Base-by-base conservation (phyloP, 1,284 basidiomycete species). In the Trichosporon sp. region DNA sequence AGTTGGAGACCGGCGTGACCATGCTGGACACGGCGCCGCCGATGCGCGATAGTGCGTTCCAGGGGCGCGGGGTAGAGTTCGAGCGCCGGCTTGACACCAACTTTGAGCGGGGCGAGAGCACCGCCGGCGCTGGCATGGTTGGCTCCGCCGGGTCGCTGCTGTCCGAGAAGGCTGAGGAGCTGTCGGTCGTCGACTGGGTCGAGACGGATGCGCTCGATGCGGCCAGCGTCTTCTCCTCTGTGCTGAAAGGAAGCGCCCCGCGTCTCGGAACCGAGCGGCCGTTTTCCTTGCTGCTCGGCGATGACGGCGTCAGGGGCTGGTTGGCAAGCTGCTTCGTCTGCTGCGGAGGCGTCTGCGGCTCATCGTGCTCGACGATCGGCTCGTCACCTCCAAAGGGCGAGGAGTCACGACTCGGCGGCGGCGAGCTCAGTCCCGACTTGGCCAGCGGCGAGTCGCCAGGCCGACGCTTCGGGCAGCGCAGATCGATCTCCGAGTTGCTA, bases 401-500 rank as follows among this genome's bases (percentile, higher is more conserved):
- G 0, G 59, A 27, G 25, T 71, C 70, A 9, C 71, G 67, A 34
- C 66, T 70, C 1, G 69, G 68, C 1, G 71, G 71, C 1, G 71
- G 71, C 14, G 69, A 71, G 44, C 65, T 69, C 4, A 69, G 46
- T 2, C 71, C 69, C 1, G 65, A 66, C 57, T 66, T 65, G 25
- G 63, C 11, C 10, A 61, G 62, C 6, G 62, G 60, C 13, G 62
- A 37, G 25, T 65, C 64, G 2, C 60, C 59, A 11, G 60, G 62
- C 8, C 68, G 60, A 8, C 68, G 62, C 54, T 69, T 69, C 19
- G 68, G 62, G 3, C 63, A 63, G 0, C 68, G 65, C 59, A 63
- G 63, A 27, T 69, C 68, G 13, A 69, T 58, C 36, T 69, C 68
- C 3, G 65, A 69, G 27, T 61, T 57, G 14, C 56, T 59, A 21